Base-by-base conservation (phyloP, 768 basidiomycete genomes). In the Pulveroboletus sp. region DNA sequence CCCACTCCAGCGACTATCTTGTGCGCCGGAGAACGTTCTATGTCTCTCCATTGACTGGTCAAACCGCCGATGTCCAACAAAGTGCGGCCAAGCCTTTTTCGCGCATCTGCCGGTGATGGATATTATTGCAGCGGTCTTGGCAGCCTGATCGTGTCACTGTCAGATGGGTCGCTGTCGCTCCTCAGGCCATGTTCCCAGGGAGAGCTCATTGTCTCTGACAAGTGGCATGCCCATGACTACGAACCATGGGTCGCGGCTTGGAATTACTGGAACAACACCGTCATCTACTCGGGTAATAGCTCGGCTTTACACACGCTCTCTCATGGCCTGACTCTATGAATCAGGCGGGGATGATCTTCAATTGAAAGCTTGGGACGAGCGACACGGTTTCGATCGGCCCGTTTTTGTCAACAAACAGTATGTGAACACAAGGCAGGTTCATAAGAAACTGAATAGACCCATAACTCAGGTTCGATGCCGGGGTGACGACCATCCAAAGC, bases 21-120 rank as follows among this genome's bases (percentile, higher is more conserved):
- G 82, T 48, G 75, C 70, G 23, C 56, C 81, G 0, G 63, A 78
- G 0, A 78, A 84, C 23, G 75, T 77, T 1, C 72, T 99, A 1
- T 94, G 91, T 59, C 80, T 99, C 16, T 97, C 94, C 9, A 70
- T 98, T 23, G 97, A 97, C 66, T 99, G 94, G 92, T 87, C 89
- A 1, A 87, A 87, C 57, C 78, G 89, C 16, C 75, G 79, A 27
- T 64, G 52, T 23, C 67, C 71, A n/a, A 69, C 69, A 47, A 67
- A 52, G 85, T 85, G 68, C 20, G 76, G 50, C 20, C 21, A 21
- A 12, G 19, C 35, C 19, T 51, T 57, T 40, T 29, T 50, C 41
- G n/a, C 43, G 38, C 7, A 14, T 36, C 35, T 21, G 35, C 11
- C 29, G 17, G 10, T 44, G 39, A 53, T 25, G 7, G 40, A 43